phyloP scores from a whole-genome alignment of 345 rosid genomes.

The Erucastrum elatum region DNA sequence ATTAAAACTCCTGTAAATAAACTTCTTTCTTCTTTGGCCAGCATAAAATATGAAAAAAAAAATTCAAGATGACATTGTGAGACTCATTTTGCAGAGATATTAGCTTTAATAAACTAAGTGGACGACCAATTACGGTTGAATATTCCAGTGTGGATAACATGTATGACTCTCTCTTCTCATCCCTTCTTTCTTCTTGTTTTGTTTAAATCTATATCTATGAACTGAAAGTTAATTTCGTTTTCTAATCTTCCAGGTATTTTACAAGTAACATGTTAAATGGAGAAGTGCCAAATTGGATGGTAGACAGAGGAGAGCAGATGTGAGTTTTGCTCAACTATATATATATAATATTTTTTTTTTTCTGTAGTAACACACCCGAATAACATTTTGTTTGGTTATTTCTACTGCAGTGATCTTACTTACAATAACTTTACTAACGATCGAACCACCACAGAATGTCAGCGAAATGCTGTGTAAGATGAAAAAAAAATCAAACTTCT shows the following conservation, averaged over 20 bases:
- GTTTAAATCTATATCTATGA: background rate
- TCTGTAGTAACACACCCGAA: conserved; percentile 4
- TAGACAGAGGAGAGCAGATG: conserved; percentile 46
- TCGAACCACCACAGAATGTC: conserved; percentile 37
- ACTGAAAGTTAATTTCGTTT: conserved; percentile 24
- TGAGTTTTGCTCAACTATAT: conserved; percentile 30
- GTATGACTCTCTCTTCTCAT: conserved; percentile 22
- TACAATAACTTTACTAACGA: conserved; percentile 56
- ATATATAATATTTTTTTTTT: too few species aligned
- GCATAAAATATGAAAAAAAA: background rate
- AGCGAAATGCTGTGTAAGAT: conserved; percentile 45
- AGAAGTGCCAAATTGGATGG: conserved; percentile 50
- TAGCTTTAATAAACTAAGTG: conserved; percentile 61
- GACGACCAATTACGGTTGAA: too few species aligned
- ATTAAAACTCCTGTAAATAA: conserved; percentile 48
- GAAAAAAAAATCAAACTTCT: conserved; percentile 13
- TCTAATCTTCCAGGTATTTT: conserved; percentile 32
- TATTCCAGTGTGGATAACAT: conserved; percentile 19
- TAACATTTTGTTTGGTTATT: conserved; percentile 9
- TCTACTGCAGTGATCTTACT: conserved; percentile 61
- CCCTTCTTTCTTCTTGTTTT: conserved; percentile 1
- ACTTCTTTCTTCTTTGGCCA: background rate
- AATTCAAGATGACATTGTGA: conserved; percentile 17
- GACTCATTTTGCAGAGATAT: conserved; percentile 49
- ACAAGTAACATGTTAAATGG: conserved; percentile 55